Conservation (phyloP, 352 stramenopile genomes). For the Pythium aphanidermatum region DNA sequence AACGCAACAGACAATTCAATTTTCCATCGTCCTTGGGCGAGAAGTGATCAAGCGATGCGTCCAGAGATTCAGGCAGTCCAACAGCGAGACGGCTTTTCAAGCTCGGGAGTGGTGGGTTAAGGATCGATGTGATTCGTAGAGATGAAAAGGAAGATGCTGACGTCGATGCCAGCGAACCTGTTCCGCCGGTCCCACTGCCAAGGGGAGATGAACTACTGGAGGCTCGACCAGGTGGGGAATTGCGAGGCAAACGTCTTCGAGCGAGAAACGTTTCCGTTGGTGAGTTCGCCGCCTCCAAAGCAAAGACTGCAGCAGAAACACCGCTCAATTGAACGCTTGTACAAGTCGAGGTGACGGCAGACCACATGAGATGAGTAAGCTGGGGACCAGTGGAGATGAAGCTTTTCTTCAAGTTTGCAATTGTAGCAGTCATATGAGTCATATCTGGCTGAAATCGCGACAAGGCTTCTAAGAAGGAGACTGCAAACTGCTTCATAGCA, state of each 20-base stretch:
- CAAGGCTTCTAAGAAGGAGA: constrained; percentile 60
- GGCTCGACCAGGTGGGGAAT: constrained; percentile 7
- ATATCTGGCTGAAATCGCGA: constrained; percentile 64
- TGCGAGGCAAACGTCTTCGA: constrained; percentile 5
- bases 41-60: constrained; percentile 60
- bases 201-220: constrained; percentile 11
- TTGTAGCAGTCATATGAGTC: constrained; percentile 39
- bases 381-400: constrained; percentile 67
- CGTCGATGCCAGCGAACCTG: constrained; percentile 2
- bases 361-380: constrained; percentile 74
- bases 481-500: constrained; percentile 72
- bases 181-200: too few species aligned
- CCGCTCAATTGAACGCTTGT: constrained; percentile 60
- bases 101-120: constrained; percentile 44
- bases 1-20: constrained; percentile 58
- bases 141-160: constrained; percentile 53
- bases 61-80: constrained; percentile 55
- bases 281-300: constrained; percentile 19
- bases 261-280: constrained; percentile 18
- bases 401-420: constrained; percentile 56
- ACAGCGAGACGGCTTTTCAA: constrained; percentile 61
- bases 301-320: constrained; percentile 61
- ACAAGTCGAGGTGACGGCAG: constrained; percentile 53
- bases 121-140: constrained; percentile 55
- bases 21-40: constrained; percentile 77